These are phyloP conservation scores for Wickerhamiella bombiphila DNA, from an alignment of 805 yeast genomes.

Conservation along the genomic window DNA sequence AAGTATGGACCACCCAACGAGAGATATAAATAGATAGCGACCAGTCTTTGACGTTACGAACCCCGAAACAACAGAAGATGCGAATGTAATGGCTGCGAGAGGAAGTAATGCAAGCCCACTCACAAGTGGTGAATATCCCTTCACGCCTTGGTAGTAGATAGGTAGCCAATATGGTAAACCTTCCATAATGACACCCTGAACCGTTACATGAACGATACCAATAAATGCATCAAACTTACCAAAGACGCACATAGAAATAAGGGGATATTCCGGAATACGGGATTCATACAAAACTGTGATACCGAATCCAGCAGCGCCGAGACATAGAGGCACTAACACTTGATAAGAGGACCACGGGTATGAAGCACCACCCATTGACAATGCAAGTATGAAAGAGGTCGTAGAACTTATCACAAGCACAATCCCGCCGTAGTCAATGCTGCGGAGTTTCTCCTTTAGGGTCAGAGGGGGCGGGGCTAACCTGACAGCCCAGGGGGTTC, in stretches of 20 bases:
- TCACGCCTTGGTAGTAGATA: constrained; percentile 36
- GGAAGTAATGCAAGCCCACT: constrained; percentile 35
- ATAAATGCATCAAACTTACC: constrained; percentile 25
- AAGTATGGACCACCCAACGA: constrained; percentile 25
- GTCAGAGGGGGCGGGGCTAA: constrained; percentile 25
- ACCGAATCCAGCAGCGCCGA: constrained; percentile 85
- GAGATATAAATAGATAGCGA: constrained; percentile 27
- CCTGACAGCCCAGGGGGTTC: constrained; percentile 29
- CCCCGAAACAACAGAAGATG: constrained; percentile 28
- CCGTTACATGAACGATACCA: constrained; percentile 26
- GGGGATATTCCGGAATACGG: background rate
- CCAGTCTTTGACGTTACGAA: constrained; percentile 26
- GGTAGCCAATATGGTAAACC: constrained; percentile 24
- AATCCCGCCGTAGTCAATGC: constrained; percentile 38
- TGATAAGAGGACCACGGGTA: constrained; percentile 41
- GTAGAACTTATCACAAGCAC: constrained; percentile 29
- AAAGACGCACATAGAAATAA: constrained; percentile 44
- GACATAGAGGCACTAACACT: constrained; percentile 32
- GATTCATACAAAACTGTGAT: constrained; percentile 40
- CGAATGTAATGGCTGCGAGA: constrained; percentile 27
- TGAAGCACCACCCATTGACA: constrained; percentile 40
- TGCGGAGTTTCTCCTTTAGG: constrained; percentile 25
- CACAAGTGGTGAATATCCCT: constrained; percentile 28
- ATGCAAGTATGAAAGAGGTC: constrained; percentile 32
- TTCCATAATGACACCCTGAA: constrained; percentile 27